phyloP scores from a whole-genome alignment of 2,329 filamentous ascomycete genomes.

The Colletotrichum lentis region DNA sequence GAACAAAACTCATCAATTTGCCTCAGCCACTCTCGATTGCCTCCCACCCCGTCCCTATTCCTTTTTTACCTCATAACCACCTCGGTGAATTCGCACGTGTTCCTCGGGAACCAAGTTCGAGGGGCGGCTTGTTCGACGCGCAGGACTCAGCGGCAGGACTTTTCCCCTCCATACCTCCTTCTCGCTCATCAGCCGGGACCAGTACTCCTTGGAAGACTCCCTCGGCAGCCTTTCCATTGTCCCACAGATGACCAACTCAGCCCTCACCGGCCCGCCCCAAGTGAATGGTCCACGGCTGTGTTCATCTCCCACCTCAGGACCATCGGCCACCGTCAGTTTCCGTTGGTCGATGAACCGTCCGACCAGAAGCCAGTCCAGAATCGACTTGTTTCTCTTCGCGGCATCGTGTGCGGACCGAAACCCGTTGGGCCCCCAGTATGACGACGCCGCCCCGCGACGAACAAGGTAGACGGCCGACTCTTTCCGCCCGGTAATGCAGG shows the following conservation, averaged over 20 bases:
- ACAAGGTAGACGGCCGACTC: neutral
- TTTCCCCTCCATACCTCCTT: neutral
- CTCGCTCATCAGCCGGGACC: neutral
- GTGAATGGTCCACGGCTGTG: rapidly evolving
- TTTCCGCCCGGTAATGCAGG: neutral
- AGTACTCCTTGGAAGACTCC: neutral
- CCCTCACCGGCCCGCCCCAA: neutral
- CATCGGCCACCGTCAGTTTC: neutral
- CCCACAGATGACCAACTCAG: neutral
- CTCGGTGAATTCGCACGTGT: neutral
- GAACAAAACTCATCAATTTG: too few species aligned
- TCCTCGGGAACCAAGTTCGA: neutral
- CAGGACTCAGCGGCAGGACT: neutral
- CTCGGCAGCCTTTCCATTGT: neutral
- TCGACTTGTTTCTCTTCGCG: neutral
- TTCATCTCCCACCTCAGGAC: neutral
- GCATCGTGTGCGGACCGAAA: neutral
- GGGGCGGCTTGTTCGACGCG: neutral
- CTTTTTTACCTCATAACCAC: neutral
- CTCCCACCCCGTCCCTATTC: neutral
- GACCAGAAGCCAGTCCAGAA: constrained; percentile 5
- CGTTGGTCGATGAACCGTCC: neutral
- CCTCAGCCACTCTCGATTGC: neutral
- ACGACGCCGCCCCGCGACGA: neutral
- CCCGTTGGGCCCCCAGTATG: neutral